Evolutionary conservation across 2,329 filamentous ascomycete species (phyloP), one percentile per base, ranked within the genome.

Genomic region (Ophiostoma sp.): DNA sequence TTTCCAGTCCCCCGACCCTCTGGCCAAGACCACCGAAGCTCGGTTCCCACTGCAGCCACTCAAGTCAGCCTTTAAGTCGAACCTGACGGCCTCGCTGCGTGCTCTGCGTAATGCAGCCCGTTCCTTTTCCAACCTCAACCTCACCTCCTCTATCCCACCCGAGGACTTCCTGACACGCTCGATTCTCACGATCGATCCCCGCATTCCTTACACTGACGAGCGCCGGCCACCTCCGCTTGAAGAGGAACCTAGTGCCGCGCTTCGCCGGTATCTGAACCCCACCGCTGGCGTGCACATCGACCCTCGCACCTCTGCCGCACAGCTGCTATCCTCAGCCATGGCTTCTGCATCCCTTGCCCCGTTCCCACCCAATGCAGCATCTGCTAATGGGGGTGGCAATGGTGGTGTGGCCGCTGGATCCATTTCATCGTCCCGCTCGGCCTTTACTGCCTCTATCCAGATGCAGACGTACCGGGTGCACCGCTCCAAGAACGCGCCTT

Each of bases 381-480:
- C 49, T 52, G 36, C 55, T 2, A 4, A 12, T 62, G 12, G 60
- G 8, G 14, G 60, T 41, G 40, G 38, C 63, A 36, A 44, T 36
- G 63, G 41, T n/a, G 42, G 63, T 6, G 5, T 44, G 44, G 18
- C 68, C 4, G 12, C 68, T 4, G 40, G 60, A 8, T n/a, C 27
- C 9, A 67, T 42, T 3, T 47, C 55, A 4, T 55, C 68, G 47
- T 52, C 68, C 11, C 49, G 65, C 68, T 78, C 68, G 77, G 79
- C 70, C 66, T 89, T 85, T 73, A 88, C 86, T 14, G 86, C 87
- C 40, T 89, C 87, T 1, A 89, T 90, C 69, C 87, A 89, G 75
- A 89, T 90, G 87, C 86, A 89, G 74, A 90, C 87, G 0, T 90
- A 90, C 79, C 87, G 86, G 74, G 81, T 86, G 45, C 82, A 83